Evolutionary conservation across 2,329 filamentous ascomycete genomes (phyloP).

Genomic region (Sporothrix globosa): DNA sequence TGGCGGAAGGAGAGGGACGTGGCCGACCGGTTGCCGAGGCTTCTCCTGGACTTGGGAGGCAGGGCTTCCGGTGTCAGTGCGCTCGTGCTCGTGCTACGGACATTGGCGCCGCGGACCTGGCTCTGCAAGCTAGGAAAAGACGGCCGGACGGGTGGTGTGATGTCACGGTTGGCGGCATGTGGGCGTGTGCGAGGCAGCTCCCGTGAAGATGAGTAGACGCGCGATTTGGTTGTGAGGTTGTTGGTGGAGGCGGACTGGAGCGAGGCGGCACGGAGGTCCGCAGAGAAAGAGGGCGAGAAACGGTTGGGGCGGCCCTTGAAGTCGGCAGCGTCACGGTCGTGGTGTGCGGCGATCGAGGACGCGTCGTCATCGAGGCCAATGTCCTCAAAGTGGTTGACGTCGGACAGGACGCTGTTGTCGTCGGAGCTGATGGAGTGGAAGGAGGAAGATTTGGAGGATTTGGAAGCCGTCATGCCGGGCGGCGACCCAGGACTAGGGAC

Average conservation of each 20-base stretch:
- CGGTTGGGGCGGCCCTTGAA: slow-evolving; percentile 50
- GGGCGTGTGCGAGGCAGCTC: slow-evolving; percentile 42
- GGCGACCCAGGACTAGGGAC: slow-evolving; percentile 64
- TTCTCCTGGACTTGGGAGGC: slow-evolving; percentile 38
- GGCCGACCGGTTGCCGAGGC: slow-evolving; percentile 45
- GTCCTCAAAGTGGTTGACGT: slow-evolving; percentile 87
- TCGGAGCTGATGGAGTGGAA: slow-evolving; percentile 79
- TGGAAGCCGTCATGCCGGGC: slow-evolving; percentile 77
- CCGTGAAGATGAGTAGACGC: slow-evolving; percentile 40
- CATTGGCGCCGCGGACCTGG: slow-evolving; percentile 53
- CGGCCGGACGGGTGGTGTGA: slow-evolving; percentile 46
- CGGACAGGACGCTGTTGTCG: slow-evolving; percentile 69
- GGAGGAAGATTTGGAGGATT: slow-evolving; percentile 89
- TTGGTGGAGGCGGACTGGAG: slow-evolving; percentile 31
- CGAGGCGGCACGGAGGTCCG: slow-evolving; percentile 48
- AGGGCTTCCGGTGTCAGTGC: slow-evolving; percentile 42
- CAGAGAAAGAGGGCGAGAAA: slow-evolving; percentile 54
- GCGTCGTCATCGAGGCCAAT: slow-evolving; percentile 76
- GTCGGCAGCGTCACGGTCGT: slow-evolving; percentile 45
- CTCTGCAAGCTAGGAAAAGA: slow-evolving; percentile 52
- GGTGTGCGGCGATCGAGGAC: slow-evolving; percentile 42
- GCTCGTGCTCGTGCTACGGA: slow-evolving; percentile 55
- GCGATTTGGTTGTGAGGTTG: slow-evolving; percentile 24
- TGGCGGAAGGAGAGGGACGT: slow-evolving; percentile 50
- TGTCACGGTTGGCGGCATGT: slow-evolving; percentile 40